These are phyloP conservation scores for Prunus yedoensis DNA, from an alignment of 331 rosid genomes.

Conservation along the genomic window DNA sequence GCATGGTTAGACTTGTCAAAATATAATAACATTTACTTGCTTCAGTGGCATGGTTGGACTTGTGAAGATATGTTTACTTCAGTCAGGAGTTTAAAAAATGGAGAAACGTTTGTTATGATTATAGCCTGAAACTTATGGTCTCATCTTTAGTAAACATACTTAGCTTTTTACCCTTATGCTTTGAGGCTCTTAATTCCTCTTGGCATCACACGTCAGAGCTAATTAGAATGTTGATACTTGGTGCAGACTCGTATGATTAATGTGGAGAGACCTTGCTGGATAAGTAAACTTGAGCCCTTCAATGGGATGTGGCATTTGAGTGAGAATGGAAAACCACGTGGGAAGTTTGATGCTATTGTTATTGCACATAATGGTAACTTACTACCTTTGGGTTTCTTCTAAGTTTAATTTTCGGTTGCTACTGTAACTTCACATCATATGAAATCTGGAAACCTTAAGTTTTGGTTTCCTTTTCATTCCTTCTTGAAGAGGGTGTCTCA, in stretches of 20 bases:
- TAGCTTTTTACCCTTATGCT: neutral
- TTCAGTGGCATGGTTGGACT: neutral
- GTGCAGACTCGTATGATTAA: slow-evolving; percentile 62
- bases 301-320: slow-evolving; percentile 96
- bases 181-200: slow-evolving; percentile 1
- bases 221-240: slow-evolving; percentile 24
- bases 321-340: slow-evolving; percentile 81
- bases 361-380: slow-evolving; percentile 85
- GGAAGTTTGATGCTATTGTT: slow-evolving; percentile 81
- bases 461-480: neutral
- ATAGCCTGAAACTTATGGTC: neutral
- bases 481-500: neutral
- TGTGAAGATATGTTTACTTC: neutral
- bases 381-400: neutral
- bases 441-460: neutral
- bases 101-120: neutral
- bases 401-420: neutral
- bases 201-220: slow-evolving; percentile 12
- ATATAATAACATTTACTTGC: neutral
- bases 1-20: neutral
- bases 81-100: neutral
- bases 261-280: slow-evolving; percentile 87
- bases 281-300: slow-evolving; percentile 84
- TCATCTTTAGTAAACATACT: neutral
- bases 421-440: slow-evolving; percentile 10